Percentiles rank a stretch among this genome's conserved stretches.
Evolutionary conservation across 1,139 yeast species (phyloP).

Genomic region (Kodamaea fungicola): DNA sequence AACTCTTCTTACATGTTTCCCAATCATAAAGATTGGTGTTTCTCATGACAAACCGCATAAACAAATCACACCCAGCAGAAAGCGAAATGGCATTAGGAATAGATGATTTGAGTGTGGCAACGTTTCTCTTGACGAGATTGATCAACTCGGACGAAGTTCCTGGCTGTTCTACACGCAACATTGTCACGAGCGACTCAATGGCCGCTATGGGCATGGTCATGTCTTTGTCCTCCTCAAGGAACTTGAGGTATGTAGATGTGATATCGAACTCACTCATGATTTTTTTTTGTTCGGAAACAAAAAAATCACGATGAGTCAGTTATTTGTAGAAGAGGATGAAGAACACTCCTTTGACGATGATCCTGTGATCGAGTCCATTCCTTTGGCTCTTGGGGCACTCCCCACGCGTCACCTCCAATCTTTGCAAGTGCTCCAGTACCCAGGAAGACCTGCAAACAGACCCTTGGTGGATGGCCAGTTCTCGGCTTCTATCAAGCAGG

Average conservation of each 20-base stretch:
- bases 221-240: conserved; percentile 81
- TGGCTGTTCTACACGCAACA: conserved; percentile 79
- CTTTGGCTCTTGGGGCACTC: conserved; percentile 44
- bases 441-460: conserved; percentile 57
- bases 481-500: conserved; percentile 57
- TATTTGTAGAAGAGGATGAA: conserved; percentile 14
- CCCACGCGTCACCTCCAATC: conserved; percentile 23
- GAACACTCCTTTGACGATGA: conserved; percentile 48
- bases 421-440: conserved; percentile 58
- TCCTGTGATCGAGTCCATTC: conserved; percentile 74
- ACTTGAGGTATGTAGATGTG: conserved; percentile 71
- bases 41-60: conserved; percentile 87
- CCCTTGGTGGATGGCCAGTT: conserved; percentile 44
- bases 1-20: conserved; percentile 88
- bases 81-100: conserved; percentile 90
- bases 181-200: conserved; percentile 85
- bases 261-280: conserved; percentile 56
- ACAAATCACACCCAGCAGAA: conserved; percentile 96
- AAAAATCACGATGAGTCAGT: not conserved
- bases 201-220: conserved; percentile 99
- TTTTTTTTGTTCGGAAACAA: not conserved
- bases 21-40: conserved; percentile 91
- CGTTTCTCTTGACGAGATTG: conserved; percentile 73
- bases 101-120: conserved; percentile 66
- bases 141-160: conserved; percentile 91